Evolutionary conservation across 441 rosid genomes (phyloP), one percentile per base, ranked within the genome.

Genomic region (Erodium texanum): DNA sequence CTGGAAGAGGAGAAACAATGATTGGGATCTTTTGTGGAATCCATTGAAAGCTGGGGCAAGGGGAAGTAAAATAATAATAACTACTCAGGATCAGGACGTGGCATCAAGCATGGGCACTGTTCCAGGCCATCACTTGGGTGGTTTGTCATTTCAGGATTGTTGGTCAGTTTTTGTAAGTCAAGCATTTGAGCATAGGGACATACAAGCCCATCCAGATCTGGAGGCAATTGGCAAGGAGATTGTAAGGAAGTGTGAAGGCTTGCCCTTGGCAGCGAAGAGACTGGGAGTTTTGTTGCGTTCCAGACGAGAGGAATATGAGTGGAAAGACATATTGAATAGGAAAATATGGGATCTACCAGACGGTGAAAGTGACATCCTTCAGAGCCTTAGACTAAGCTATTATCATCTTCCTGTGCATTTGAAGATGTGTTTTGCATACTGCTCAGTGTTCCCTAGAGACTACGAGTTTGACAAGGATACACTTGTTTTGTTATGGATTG

Each of bases 61-160:
- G 41, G 86, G 80, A 32, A 83, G 86, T 73, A 76, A 68, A 12
- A 74, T 83, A 66, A 69, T 83, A 16, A 80, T 77, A 69, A 83
- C 86, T 3, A 73, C 84, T 16, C 66, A 82, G 41, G 71, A 70
- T 71, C 16, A 45, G 7, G 7, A 0, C 0, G 72, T 73, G 0
- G 73, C 75, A 4, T 8, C 45, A 9, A 32, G 66, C 8, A 71
- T 73, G 74, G 23, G 78, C 66, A 72, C 86, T 15, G 63, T 66
- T 41, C 71, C 74, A 10, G 32, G 36, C 6, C 61, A 78, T 71
- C 29, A 64, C 62, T 77, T 82, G 48, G 29, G 54, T 56, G 58
- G 38, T n/a, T 62, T 79, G 23, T 68, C 70, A 0, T 11, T 12
- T 14, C 76, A 62, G 32, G 78, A 75, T 62, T 79, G 76, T 11